phyloP scores from a whole-genome alignment of 2,329 filamentous ascomycete genomes.

The Spiromastix sp. region DNA sequence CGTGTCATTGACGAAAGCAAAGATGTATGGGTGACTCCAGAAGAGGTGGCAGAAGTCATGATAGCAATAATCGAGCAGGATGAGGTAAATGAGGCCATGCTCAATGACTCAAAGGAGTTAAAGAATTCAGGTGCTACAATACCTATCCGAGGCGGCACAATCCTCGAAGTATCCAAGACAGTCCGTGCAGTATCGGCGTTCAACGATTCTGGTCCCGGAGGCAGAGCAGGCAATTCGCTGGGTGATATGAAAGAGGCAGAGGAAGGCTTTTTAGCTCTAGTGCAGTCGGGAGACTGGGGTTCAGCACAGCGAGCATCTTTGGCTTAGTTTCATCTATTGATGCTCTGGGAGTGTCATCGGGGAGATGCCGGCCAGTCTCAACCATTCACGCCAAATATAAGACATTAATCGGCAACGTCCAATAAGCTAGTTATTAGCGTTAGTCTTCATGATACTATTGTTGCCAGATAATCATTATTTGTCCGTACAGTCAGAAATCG shows the following conservation, averaged over 20 bases:
- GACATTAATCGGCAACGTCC: too few species aligned
- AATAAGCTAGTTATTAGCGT: too few species aligned
- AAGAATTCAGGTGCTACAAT: slow-evolving; percentile 21
- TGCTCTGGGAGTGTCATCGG: too few species aligned
- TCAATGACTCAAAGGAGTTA: slow-evolving; percentile 18
- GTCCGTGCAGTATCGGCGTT: slow-evolving; percentile 41
- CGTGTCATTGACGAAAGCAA: slow-evolving; percentile 36
- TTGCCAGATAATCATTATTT: too few species aligned
- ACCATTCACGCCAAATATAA: too few species aligned
- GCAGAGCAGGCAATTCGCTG: slow-evolving; percentile 36
- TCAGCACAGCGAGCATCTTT: too few species aligned
- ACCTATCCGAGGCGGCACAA: slow-evolving; percentile 37
- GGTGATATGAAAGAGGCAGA: slow-evolving; percentile 32
- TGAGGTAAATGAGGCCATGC: slow-evolving; percentile 26
- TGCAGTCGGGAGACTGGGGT: slow-evolving; percentile 43
- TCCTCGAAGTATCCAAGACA: slow-evolving; percentile 47
- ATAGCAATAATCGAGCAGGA: slow-evolving; percentile 43
- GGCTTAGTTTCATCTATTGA: too few species aligned
- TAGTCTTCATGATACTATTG: too few species aligned
- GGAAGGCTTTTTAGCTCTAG: slow-evolving; percentile 40
- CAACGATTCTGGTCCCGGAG: slow-evolving; percentile 45
- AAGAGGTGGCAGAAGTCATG: slow-evolving; percentile 52
- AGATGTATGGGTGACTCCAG: slow-evolving; percentile 50
- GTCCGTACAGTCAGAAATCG: too few species aligned
- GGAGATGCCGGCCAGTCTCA: too few species aligned